A percentile compares a stretch with the other conserved stretches of the same genome.
These are phyloP conservation scores for Amanita muscaria DNA, from an alignment of 768 basidiomycete species.

Conservation along the genomic window DNA sequence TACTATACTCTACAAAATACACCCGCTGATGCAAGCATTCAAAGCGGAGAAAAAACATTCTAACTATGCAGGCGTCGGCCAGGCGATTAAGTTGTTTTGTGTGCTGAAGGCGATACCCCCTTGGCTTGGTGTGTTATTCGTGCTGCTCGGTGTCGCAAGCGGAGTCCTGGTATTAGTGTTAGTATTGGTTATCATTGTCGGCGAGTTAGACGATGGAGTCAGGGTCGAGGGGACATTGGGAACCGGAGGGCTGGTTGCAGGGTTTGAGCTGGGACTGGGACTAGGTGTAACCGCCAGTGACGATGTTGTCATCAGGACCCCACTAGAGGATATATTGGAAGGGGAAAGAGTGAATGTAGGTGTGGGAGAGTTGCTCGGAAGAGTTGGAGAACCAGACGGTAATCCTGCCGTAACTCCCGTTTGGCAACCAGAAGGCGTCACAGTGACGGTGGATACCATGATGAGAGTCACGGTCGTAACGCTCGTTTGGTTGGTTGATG, in stretches of 20 bases:
- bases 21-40: too few relatives aligned
- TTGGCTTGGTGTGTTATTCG: neutral
- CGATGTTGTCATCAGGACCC: neutral
- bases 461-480: neutral
- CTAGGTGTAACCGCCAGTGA: neutral
- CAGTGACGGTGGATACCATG: slow-evolving; percentile 5
- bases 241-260: neutral
- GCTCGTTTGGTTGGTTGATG: neutral
- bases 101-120: slow-evolving; percentile 2
- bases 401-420: neutral
- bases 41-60: too few relatives aligned
- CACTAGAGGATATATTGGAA: neutral
- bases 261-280: neutral
- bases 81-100: too few relatives aligned
- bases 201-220: neutral
- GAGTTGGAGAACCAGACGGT: neutral
- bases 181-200: too few relatives aligned
- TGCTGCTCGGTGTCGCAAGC: too few relatives aligned
- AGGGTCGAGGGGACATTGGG: neutral
- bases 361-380: too few relatives aligned
- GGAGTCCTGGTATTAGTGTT: too few relatives aligned
- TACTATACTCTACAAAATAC: too few relatives aligned
- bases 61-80: too few relatives aligned
- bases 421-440: neutral
- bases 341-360: too few relatives aligned